Base-by-base conservation (phyloP, 768 basidiomycete species). In the Lactarius evosmus region DNA sequence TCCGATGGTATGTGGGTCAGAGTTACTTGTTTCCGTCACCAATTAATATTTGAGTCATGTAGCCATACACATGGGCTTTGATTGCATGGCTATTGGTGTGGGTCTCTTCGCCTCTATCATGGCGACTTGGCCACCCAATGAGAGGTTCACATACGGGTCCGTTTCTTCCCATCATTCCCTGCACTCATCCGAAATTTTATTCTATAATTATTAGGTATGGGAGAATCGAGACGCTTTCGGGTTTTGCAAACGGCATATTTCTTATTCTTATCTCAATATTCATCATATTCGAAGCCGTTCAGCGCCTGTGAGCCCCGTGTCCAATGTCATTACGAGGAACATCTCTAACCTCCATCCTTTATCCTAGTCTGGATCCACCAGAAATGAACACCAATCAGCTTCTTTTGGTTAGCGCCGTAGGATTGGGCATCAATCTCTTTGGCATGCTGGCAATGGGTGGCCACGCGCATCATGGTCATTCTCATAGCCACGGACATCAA, bases 21-120 rank as follows among this genome's bases (percentile, higher is more conserved):
- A 36, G 40, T 29, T 25, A 19, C 25, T 27, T 27, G 14, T 49
- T 30, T 19, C n/a, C n/a, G 34, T 17, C 29, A 1, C 30, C 33
- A 34, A 30, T 30, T 19, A 30, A 29, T 19, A 40, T 55, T n/a
- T 55, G 7, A 40, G 16, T 4, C 14, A 17, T 16, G 22, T 68
- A 98, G 96, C 97, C 25, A 98, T 99, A 40, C 97, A 99, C 72
- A 99, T 98, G 97, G 93, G 94, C 12, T 99, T 99, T 69, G 97
- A 99, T 76, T 98, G 97, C 72, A 86, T 98, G 83, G 96, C 96
- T 0, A 93, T 99, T 57, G 94, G 86, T 0, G 92, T 99, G 58
- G 97, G 97, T 2, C 82, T 99, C 3, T 86, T 97, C 61, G 97
- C 97, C 6, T 95, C 93, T 9, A 91, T 99, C 6, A 98, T 98